Evolutionary conservation across 2,329 filamentous ascomycete species (phyloP).

Genomic region (Epichloe scottii): DNA sequence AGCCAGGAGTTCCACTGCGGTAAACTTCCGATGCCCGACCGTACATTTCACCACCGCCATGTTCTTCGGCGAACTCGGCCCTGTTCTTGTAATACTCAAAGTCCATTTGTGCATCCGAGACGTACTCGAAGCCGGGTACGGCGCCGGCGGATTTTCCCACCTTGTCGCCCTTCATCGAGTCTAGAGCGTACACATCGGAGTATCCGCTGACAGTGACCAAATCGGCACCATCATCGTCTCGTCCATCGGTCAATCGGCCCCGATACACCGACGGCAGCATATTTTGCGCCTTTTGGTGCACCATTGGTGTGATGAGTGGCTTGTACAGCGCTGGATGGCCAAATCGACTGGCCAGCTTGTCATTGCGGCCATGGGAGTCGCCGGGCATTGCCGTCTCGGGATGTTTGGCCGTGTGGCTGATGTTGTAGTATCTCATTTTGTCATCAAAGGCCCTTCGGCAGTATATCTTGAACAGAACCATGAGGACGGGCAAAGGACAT

Average conservation of each 20-base stretch:
- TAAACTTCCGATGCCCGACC: conserved; percentile 46
- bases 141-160: conserved; percentile 31
- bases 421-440: conserved; percentile 70
- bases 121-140: conserved; percentile 74
- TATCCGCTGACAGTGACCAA: conserved; percentile 54
- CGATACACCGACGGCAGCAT: conserved; percentile 76
- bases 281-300: conserved; percentile 80
- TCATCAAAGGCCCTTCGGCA: conserved; percentile 66
- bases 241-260: conserved; percentile 60
- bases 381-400: conserved; percentile 31
- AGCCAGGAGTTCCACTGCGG: conserved; percentile 49
- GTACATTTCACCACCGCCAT: conserved; percentile 63
- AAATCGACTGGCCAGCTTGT: conserved; percentile 64
- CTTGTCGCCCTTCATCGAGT: conserved; percentile 54
- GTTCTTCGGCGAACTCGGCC: conserved; percentile 75
- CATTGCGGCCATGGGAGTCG: conserved; percentile 44
- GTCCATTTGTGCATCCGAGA: conserved; percentile 74
- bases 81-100: conserved; percentile 88
- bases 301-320: conserved; percentile 87
- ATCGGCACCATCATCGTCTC: conserved; percentile 44
- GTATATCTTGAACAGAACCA: conserved; percentile 77
- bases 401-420: conserved; percentile 39
- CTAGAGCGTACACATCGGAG: conserved; percentile 70
- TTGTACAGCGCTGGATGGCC: conserved; percentile 86
- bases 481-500: conserved; percentile 62